Evolutionary conservation across 1,139 yeast species (phyloP).

Genomic region (Candida labiduridarum): DNA sequence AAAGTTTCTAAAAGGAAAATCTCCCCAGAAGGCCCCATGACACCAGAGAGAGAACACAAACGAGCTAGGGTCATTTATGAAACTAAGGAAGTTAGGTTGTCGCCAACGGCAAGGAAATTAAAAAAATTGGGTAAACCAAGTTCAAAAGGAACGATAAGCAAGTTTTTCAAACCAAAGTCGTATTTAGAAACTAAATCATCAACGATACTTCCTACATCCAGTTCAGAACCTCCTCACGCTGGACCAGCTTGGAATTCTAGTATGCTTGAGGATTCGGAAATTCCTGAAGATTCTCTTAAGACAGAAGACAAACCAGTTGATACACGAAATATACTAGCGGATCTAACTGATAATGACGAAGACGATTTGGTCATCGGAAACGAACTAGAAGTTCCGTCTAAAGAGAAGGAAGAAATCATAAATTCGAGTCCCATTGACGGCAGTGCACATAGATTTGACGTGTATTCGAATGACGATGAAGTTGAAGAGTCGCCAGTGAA

Average conservation of each 20-base stretch:
- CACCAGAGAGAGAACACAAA: conserved; percentile 9
- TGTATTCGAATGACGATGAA: conserved; percentile 39
- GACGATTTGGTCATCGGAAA: conserved; percentile 9
- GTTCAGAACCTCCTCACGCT: background rate
- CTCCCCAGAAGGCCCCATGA: background rate
- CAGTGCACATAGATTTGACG: conserved; percentile 7
- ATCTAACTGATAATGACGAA: conserved; percentile 25
- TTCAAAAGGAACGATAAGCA: conserved; percentile 13
- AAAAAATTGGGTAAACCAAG: conserved; percentile 9
- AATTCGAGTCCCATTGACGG: background rate
- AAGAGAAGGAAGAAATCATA: background rate
- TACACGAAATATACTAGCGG: conserved; percentile 20
- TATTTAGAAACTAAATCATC: background rate
- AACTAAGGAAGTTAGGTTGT: conserved; percentile 7
- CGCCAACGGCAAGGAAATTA: conserved; percentile 16
- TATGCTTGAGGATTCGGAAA: conserved; percentile 37
- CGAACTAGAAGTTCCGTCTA: background rate
- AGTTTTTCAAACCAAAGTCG: conserved; percentile 14
- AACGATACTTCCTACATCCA: background rate
- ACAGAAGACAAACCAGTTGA: conserved; percentile 5
- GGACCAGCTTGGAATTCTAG: conserved; percentile 20
- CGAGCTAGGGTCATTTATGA: conserved; percentile 6
- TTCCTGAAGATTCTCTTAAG: conserved; percentile 31
- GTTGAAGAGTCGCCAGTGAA: conserved; percentile 47
- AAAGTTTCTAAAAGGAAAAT: conserved; percentile 5